Base-by-base conservation (phyloP, 768 basidiomycete genomes). In the Phanerochaete sordida region DNA sequence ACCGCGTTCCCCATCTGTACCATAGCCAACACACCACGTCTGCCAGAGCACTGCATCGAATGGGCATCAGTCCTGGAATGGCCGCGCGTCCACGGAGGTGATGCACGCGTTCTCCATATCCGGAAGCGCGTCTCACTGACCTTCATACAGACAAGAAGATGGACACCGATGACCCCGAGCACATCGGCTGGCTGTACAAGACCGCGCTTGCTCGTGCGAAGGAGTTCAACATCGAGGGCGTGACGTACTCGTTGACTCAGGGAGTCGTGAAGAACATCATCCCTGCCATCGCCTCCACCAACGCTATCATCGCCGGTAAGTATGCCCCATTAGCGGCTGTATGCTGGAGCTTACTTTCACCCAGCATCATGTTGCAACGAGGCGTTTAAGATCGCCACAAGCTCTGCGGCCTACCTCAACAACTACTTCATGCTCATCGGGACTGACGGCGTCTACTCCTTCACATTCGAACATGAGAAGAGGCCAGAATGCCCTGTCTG, bases 251-350 rank as follows among this genome's bases (percentile, higher is more conserved):
- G 1, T 77, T 95, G 37, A 98, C 97, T 0, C 97, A 99, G 72
- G 97, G 97, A 45, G 97, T 99, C 55, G 97, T 99, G 48, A 99
- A 99, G 82, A 97, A 97, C 68, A 97, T 99, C 74, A 98, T 99
- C 63, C 96, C 97, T 23, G 96, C 97, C 46, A 98, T 99, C 65
- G 97, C 97, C 1, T 95, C 93, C 0, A 99, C 97, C 16, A 99
- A 99, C 68, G 97, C 97, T 35, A 95, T 98, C 71, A 95, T 99
- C 60, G 92, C 97, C 50, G 95, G 94, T 91, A 64, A 44, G 81
- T 27, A 16, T 19, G 8, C 21, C 31, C 15, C 43, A 23, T 6
- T 26, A 19, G 15, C 24, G 24, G 15, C 27, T 24, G 30, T 28
- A 56, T 56, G 24, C 4, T 19, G 30, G 28, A 24, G 12, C 19